These are phyloP conservation scores for Aureobasidium subglaciale DNA, from an alignment of 2,329 filamentous ascomycete genomes.

Conservation along the genomic window DNA sequence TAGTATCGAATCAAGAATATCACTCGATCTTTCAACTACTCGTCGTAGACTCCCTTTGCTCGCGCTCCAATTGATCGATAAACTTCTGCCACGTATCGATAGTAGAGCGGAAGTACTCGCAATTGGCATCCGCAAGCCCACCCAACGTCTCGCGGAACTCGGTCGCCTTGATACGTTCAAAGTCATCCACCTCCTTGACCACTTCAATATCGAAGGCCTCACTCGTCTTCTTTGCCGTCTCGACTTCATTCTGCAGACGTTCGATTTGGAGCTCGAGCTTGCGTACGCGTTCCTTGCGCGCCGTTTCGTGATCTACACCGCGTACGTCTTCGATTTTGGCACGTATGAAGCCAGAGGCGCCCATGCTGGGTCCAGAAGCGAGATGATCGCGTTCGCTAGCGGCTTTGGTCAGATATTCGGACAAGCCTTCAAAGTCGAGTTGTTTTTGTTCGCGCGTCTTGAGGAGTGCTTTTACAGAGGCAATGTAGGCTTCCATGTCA, in stretches of 20 bases:
- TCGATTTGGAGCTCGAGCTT: slow-evolving; percentile 91
- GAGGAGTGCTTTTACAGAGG: slow-evolving; percentile 77
- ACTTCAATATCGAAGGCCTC: slow-evolving; percentile 97
- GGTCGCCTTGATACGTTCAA: slow-evolving; percentile 90
- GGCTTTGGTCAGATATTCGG: slow-evolving; percentile 90
- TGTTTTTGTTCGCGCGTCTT: slow-evolving; percentile 96
- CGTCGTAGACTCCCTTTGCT: slow-evolving; percentile 34
- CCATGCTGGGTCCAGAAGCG: slow-evolving; percentile 50
- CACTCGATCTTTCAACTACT: not conserved
- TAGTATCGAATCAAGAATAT: not conserved
- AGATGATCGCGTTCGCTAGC: slow-evolving; percentile 79
- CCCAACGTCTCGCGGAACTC: slow-evolving; percentile 88
- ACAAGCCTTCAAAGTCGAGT: slow-evolving; percentile 91
- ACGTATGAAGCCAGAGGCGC: slow-evolving; percentile 80
- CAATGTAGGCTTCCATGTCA: slow-evolving; percentile 92
- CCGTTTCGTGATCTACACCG: slow-evolving; percentile 92
- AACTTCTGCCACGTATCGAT: slow-evolving; percentile 84
- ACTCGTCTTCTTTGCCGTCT: slow-evolving; percentile 75
- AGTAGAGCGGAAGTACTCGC: slow-evolving; percentile 75
- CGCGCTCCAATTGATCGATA: slow-evolving; percentile 76
- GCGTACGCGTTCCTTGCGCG: slow-evolving; percentile 74
- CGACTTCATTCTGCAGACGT: slow-evolving; percentile 81
- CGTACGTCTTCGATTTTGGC: slow-evolving; percentile 95
- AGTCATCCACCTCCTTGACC: slow-evolving; percentile 83
- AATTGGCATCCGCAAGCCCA: slow-evolving; percentile 73